Conservation (phyloP, 2,329 filamentous ascomycete genomes). For the Neofusicoccum ribis region DNA sequence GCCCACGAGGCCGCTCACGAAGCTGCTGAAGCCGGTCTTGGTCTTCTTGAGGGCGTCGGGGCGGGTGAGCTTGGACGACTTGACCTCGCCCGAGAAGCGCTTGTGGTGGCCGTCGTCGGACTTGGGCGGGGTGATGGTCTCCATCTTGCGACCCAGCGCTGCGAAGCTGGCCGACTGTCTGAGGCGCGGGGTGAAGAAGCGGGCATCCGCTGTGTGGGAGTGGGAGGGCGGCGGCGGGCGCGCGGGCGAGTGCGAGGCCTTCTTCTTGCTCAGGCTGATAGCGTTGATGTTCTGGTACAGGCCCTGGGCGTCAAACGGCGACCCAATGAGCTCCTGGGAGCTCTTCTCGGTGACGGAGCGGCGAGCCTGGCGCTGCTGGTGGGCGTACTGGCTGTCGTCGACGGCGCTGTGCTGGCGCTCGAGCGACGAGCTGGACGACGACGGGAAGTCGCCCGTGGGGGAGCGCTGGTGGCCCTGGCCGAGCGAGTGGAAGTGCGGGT, state of each 20-base stretch:
- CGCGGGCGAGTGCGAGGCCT: conserved; percentile 16
- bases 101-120: conserved; percentile 36
- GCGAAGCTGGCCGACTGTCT: conserved; percentile 46
- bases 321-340: conserved; percentile 38
- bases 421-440: conserved; percentile 21
- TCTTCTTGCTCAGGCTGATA: conserved; percentile 24
- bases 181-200: conserved; percentile 32
- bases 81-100: conserved; percentile 41
- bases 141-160: conserved; percentile 46
- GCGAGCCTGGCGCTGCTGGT: conserved; percentile 1
- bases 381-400: conserved; percentile 10
- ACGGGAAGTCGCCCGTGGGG: conserved; percentile 19
- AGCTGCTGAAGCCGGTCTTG: conserved; percentile 42
- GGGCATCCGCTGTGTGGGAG: conserved; percentile 30
- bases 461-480: conserved; percentile 21
- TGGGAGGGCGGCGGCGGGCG: conserved; percentile 31
- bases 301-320: conserved; percentile 42
- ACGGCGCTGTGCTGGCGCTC: conserved; percentile 18
- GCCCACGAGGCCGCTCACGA: conserved; percentile 42
- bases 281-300: conserved; percentile 38
- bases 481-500: conserved; percentile 23
- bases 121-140: conserved; percentile 35
- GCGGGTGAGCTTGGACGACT: conserved; percentile 32
- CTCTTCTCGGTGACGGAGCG: conserved; percentile 34
- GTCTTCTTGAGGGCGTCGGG: conserved; percentile 40